Evolutionary conservation across 2,329 filamentous ascomycete genomes (phyloP).

Genomic region (Xylariaceae sp.): DNA sequence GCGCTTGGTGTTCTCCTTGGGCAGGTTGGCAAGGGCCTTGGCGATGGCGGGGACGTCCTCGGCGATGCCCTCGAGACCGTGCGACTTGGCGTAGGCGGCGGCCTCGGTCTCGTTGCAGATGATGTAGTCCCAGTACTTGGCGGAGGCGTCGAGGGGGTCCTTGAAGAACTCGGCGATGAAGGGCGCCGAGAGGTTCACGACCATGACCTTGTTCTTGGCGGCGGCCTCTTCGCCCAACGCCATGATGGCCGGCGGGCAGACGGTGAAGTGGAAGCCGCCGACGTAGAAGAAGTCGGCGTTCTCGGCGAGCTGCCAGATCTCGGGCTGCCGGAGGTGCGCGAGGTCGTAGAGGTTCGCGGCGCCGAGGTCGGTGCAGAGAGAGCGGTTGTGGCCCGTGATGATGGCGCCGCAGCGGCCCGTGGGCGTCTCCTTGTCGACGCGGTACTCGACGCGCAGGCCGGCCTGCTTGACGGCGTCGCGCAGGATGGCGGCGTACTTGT

Average conservation of each 20-base stretch:
- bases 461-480: conserved; percentile 80
- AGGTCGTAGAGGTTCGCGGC: conserved; percentile 97
- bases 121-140: conserved; percentile 92
- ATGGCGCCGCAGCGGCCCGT: conserved; percentile 95
- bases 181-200: conserved; percentile 87
- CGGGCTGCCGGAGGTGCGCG: conserved; percentile 83
- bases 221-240: conserved; percentile 89
- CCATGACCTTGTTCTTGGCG: conserved; percentile 82
- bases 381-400: conserved; percentile 94
- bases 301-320: conserved; percentile 90
- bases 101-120: conserved; percentile 98
- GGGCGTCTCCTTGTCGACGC: conserved; percentile 75
- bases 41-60: conserved; percentile 81
- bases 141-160: conserved; percentile 79
- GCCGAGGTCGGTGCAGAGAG: conserved; percentile 89
- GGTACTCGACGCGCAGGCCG: conserved; percentile 92
- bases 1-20: conserved; percentile 85
- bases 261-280: conserved; percentile 95
- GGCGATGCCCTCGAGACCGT: conserved; percentile 22
- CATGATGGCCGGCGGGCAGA: conserved; percentile 86
- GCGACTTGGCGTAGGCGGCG: conserved; percentile 77
- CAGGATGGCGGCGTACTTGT: conserved; percentile 91
- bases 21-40: conserved; percentile 77
- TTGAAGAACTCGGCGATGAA: conserved; percentile 99
- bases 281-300: conserved; percentile 87